Conservation (phyloP, 192 early-diverging fungal species). For the Coemansia sp. region DNA sequence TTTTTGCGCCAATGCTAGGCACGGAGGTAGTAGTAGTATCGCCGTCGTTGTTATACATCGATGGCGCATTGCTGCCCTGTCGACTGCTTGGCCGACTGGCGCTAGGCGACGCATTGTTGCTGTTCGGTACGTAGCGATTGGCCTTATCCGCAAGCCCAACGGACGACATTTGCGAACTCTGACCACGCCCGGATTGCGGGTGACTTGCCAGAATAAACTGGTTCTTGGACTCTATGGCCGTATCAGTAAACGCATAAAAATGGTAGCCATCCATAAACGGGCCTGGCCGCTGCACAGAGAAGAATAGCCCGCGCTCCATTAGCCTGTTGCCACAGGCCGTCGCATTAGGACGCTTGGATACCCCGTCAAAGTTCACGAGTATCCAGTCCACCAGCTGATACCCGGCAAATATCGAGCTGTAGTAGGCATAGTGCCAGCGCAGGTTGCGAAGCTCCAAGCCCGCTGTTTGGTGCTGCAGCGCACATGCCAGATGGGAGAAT, state of each 20-base stretch:
- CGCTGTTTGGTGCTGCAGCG: conserved; percentile 68
- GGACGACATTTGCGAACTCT: conserved; percentile 23
- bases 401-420: conserved; percentile 74
- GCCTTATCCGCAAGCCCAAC: conserved; percentile 26
- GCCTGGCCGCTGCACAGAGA: conserved; percentile 62
- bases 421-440: conserved; percentile 84
- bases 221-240: conserved; percentile 11
- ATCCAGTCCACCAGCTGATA: conserved; percentile 90
- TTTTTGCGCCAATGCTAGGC: not conserved
- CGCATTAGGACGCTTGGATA: conserved; percentile 75
- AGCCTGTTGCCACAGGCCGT: conserved; percentile 77
- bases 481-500: conserved; percentile 60
- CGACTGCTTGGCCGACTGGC: conserved; percentile 47
- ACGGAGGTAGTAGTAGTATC: not conserved
- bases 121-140: conserved; percentile 13
- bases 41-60: conserved; percentile 24
- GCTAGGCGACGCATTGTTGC: conserved; percentile 33
- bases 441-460: conserved; percentile 74
- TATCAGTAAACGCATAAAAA: conserved; percentile 68
- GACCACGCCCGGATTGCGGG: conserved; percentile 5
- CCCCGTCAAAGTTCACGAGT: conserved; percentile 71
- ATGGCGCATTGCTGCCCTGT: conserved; percentile 48
- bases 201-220: conserved; percentile 8
- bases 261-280: conserved; percentile 87
- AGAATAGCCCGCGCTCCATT: conserved; percentile 72